phyloP scores from a whole-genome alignment of 2,329 filamentous ascomycete species.

The Zelopaecilomyces penicillatus region DNA sequence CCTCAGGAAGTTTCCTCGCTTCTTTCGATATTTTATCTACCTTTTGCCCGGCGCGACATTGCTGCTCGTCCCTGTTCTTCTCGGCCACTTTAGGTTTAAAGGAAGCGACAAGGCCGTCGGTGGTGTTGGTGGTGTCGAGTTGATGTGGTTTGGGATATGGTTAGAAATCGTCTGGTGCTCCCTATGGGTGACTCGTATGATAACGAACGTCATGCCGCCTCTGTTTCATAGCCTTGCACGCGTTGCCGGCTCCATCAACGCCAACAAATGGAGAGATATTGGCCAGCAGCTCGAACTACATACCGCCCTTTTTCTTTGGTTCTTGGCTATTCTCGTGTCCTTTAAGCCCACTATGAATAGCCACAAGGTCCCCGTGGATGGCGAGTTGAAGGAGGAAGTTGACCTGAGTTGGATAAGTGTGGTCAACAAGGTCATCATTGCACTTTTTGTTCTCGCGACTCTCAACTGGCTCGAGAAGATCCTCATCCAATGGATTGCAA shows the following conservation, averaged over 20 bases:
- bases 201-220: conserved; percentile 42
- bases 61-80: conserved; percentile 38
- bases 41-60: conserved; percentile 36
- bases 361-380: conserved; percentile 33
- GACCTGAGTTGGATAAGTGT: conserved; percentile 62
- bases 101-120: conserved; percentile 40
- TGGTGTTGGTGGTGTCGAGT: conserved; percentile 62
- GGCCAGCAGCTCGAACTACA: conserved; percentile 79
- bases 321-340: conserved; percentile 75
- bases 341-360: conserved; percentile 73
- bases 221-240: conserved; percentile 49
- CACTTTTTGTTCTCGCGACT: conserved; percentile 69
- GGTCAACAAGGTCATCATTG: conserved; percentile 78
- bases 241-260: conserved; percentile 70
- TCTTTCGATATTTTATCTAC: conserved; percentile 41
- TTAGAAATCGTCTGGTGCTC: conserved; percentile 88
- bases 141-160: conserved; percentile 94
- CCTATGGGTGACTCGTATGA: conserved; percentile 65
- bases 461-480: conserved; percentile 90
- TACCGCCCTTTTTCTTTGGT: conserved; percentile 84
- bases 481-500: conserved; percentile 88
- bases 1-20: conserved; percentile 41
- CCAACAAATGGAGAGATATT: conserved; percentile 90
- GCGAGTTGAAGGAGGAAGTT: conserved; percentile 32
- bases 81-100: conserved; percentile 33